These are phyloP conservation scores for Metschnikowia henanensis DNA, from an alignment of 805 yeast genomes.

Conservation along the genomic window DNA sequence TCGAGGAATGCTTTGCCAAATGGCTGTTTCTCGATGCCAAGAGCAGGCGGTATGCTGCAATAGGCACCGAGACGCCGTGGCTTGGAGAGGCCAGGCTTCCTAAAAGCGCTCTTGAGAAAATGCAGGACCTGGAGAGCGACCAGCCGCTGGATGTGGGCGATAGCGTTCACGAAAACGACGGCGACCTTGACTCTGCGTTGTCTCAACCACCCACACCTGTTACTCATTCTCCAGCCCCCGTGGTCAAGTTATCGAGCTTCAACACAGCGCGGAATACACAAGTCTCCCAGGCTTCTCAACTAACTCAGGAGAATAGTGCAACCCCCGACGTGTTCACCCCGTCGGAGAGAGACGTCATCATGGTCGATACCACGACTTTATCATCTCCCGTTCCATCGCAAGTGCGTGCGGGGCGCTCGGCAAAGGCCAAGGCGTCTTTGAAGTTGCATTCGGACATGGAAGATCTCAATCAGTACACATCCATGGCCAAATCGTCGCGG, in stretches of 20 bases:
- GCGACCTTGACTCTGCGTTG: conserved; percentile 2
- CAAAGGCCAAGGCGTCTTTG: conserved; percentile 64
- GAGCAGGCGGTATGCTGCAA: conserved; percentile 46
- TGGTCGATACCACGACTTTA: neutral
- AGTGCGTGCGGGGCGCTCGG: conserved; percentile 43
- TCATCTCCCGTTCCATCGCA: conserved; percentile 3
- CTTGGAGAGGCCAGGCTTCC: conserved; percentile 10
- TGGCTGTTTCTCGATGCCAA: conserved; percentile 56
- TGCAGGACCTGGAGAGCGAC: neutral
- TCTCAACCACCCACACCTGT: neutral
- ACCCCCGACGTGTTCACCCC: neutral
- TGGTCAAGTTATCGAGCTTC: neutral
- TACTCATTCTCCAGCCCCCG: neutral
- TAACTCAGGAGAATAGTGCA: neutral
- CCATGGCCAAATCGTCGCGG: conserved; percentile 44
- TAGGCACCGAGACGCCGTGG: conserved; percentile 16
- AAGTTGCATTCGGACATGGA: conserved; percentile 69
- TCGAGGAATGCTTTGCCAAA: conserved; percentile 70
- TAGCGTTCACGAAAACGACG: conserved; percentile 17
- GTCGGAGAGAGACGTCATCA: neutral
- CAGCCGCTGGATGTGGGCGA: conserved; percentile 25
- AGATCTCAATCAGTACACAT: conserved; percentile 63
- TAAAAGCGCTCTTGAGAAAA: neutral
- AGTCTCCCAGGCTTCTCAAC: too few species aligned
- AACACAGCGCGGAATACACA: neutral